These are phyloP conservation scores for Quercus engelmannii DNA, from an alignment of 306 rosid genomes.

Conservation along the genomic window DNA sequence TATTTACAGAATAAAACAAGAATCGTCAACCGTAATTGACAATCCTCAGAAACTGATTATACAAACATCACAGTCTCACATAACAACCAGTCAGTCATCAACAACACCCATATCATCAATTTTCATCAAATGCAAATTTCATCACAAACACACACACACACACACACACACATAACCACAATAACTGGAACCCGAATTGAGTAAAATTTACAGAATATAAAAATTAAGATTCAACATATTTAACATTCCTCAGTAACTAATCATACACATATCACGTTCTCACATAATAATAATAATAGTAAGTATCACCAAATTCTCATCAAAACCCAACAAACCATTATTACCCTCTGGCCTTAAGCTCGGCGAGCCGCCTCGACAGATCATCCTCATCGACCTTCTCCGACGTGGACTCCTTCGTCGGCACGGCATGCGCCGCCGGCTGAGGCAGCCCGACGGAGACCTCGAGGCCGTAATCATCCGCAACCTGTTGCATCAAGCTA, in stretches of 20 bases:
- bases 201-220: no score
- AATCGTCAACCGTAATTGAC: no score
- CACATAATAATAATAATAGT: not conserved
- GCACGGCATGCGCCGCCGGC: conserved; percentile 84
- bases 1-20: not conserved
- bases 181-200: no score
- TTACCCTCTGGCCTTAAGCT: conserved; percentile 96
- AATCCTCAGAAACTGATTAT: no score
- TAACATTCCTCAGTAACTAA: not conserved
- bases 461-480: conserved; percentile 93
- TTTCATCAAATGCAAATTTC: no score
- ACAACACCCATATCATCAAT: no score
- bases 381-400: conserved; percentile 89
- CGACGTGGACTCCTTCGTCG: conserved; percentile 52
- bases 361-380: conserved; percentile 82
- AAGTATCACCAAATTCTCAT: not conserved
- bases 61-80: no score
- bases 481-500: conserved; percentile 94
- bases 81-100: no score
- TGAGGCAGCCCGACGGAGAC: conserved; percentile 93
- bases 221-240: no score
- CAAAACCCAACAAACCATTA: not conserved
- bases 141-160: no score
- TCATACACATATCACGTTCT: not conserved
- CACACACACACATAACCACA: no score